Evolutionary conservation across 164 flowering plant genomes (phyloP).

Genomic region (Pachysandra terminalis): DNA sequence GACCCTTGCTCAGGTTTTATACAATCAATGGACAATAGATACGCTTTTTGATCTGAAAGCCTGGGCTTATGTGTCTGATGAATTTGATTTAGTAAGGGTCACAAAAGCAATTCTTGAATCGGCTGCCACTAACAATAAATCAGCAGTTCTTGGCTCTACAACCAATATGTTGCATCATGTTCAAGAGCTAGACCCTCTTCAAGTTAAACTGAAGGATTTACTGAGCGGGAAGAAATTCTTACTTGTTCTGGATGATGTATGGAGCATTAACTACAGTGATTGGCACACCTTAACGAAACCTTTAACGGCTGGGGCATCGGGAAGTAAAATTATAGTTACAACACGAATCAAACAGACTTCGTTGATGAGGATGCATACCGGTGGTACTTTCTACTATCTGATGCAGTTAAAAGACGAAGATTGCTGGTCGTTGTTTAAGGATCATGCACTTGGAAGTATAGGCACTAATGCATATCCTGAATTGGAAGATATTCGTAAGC

Average conservation of each 20-base stretch:
- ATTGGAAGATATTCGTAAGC: slow-evolving; percentile 13
- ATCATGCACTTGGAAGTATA: slow-evolving; percentile 15
- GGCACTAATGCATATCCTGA: neutral
- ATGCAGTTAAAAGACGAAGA: slow-evolving; percentile 14
- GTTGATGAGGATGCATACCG: too few species aligned
- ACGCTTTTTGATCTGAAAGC: neutral
- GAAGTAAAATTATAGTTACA: slow-evolving; percentile 31
- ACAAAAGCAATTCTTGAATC: slow-evolving; percentile 2
- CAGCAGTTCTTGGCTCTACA: too few species aligned
- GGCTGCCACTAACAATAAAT: neutral
- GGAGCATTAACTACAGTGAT: slow-evolving; percentile 1
- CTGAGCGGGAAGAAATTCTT: slow-evolving; percentile 1
- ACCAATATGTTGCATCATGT: too few species aligned
- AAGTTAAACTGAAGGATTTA: neutral
- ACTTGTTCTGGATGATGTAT: slow-evolving; percentile 12
- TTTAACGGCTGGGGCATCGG: slow-evolving; percentile 15
- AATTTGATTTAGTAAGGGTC: slow-evolving; percentile 3
- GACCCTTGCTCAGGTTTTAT: slow-evolving; percentile 4
- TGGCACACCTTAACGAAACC: slow-evolving; percentile 22
- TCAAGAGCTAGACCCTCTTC: neutral
- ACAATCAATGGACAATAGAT: neutral
- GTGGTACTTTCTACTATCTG: too few species aligned
- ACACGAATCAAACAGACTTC: too few species aligned
- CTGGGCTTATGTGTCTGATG: slow-evolving; percentile 8
- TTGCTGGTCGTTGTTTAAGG: slow-evolving; percentile 24